Conservation (phyloP, 2,329 filamentous ascomycete species). For the Madurella mycetomatis region DNA sequence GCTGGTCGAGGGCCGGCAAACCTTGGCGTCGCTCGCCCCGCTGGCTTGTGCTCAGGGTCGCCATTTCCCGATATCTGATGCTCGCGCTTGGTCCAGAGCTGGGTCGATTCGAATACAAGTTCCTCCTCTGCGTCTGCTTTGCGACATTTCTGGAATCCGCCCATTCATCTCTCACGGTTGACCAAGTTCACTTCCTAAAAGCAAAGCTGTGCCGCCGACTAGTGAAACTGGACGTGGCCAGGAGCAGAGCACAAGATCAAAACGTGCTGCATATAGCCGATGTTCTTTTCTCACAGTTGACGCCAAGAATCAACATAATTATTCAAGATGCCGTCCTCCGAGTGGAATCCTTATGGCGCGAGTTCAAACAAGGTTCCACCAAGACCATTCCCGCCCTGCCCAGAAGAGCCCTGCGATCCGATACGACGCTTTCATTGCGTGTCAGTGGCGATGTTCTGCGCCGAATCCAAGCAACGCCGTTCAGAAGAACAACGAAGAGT, state of each 20-base stretch:
- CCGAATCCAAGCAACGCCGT: neutral
- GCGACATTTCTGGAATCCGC: conserved; percentile 42
- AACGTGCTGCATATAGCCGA: conserved; percentile 1
- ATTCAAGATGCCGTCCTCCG: conserved; percentile 30
- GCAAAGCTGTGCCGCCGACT: conserved; percentile 55
- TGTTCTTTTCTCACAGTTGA: conserved; percentile 28
- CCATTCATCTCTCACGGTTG: conserved; percentile 8
- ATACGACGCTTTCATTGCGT: conserved; percentile 20
- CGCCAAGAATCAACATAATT: conserved; percentile 26
- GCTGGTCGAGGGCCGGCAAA: conserved; percentile 39
- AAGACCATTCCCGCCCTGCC: conserved; percentile 42
- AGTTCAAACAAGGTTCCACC: conserved; percentile 35
- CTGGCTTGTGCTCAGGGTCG: conserved; percentile 60
- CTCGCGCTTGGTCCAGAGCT: conserved; percentile 34
- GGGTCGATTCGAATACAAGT: conserved; percentile 53
- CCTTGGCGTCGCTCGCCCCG: conserved; percentile 61
- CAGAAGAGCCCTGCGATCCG: conserved; percentile 27
- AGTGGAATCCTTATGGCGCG: conserved; percentile 36
- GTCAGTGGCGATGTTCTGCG: conserved; percentile 3
- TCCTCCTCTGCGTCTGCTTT: conserved; percentile 48
- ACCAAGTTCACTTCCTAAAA: conserved; percentile 25
- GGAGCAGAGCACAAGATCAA: neutral
- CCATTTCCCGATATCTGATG: conserved; percentile 48
- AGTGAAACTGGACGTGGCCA: conserved; percentile 50
- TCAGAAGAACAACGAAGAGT: neutral